These are phyloP conservation scores for Neofusicoccum umdonicola DNA, from an alignment of 2,329 filamentous ascomycete species.

Conservation along the genomic window DNA sequence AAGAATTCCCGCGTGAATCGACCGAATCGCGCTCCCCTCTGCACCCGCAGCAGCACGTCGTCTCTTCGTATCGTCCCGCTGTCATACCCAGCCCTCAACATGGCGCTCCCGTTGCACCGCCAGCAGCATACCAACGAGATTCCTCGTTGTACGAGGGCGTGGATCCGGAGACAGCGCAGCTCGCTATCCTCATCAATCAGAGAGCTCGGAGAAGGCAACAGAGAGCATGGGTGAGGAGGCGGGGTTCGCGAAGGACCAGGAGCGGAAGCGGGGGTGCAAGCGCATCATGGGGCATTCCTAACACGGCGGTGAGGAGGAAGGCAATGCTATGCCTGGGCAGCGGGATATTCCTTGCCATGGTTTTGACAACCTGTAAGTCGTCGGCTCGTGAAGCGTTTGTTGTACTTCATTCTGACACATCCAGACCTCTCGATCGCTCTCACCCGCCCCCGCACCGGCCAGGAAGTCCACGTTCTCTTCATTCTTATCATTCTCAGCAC, in stretches of 20 bases:
- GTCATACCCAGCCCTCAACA: neutral
- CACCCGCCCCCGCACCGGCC: slow-evolving; percentile 60
- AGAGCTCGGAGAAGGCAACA: slow-evolving; percentile 3
- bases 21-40: neutral
- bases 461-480: slow-evolving; percentile 76
- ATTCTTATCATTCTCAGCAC: slow-evolving; percentile 73
- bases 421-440: slow-evolving; percentile 72
- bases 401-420: neutral
- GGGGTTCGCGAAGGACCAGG: slow-evolving; percentile 1
- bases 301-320: slow-evolving; percentile 1
- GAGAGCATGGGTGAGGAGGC: slow-evolving; percentile 7
- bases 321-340: slow-evolving; percentile 57
- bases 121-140: neutral
- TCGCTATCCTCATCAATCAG: neutral
- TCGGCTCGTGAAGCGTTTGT: too few species aligned
- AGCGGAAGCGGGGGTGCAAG: neutral
- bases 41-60: neutral
- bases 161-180: slow-evolving; percentile 16
- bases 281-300: neutral
- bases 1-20: neutral
- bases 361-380: slow-evolving; percentile 2
- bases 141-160: neutral
- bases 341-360: slow-evolving; percentile 57
- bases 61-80: neutral
- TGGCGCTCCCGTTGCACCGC: neutral